phyloP scores from a whole-genome alignment of 2,329 filamentous ascomycete genomes.

The Fusarium scirpi region DNA sequence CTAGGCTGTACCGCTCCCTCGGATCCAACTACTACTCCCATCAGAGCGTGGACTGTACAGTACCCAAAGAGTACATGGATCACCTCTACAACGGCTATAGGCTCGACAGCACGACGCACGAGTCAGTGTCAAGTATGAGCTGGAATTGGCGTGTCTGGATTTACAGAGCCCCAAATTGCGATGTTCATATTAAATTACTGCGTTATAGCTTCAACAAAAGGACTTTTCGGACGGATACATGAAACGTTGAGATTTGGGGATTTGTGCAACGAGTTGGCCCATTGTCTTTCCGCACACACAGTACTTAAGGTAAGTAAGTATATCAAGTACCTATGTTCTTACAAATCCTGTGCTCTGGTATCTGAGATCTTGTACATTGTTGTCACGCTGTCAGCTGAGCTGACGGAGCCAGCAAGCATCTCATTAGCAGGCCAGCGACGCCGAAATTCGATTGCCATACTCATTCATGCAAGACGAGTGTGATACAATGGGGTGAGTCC shows the following conservation, averaged over 20 bases:
- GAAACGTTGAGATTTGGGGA: neutral
- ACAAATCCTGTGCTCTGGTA: neutral
- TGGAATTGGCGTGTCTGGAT: neutral
- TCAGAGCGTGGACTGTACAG: conserved; percentile 8
- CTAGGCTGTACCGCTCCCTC: conserved; percentile 45
- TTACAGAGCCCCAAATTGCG: neutral
- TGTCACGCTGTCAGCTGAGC: neutral
- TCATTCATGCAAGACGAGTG: conserved; percentile 30
- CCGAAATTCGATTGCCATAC: conserved; percentile 28
- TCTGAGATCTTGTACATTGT: neutral
- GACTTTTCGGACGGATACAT: neutral
- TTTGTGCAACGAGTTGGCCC: neutral
- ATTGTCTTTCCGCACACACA: neutral
- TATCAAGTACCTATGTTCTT: neutral
- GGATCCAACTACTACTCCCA: conserved; percentile 33
- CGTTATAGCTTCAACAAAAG: neutral
- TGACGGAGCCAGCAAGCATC: neutral
- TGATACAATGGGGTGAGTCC: conserved; percentile 13
- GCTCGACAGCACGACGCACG: neutral
- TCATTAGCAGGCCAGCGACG: neutral
- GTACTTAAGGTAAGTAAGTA: neutral
- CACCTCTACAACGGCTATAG: neutral
- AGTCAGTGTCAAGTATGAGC: neutral
- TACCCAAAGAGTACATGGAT: conserved; percentile 32
- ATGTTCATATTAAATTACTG: neutral